Conservation (phyloP, 2,329 filamentous ascomycete species). For the Penicillium sp. region DNA sequence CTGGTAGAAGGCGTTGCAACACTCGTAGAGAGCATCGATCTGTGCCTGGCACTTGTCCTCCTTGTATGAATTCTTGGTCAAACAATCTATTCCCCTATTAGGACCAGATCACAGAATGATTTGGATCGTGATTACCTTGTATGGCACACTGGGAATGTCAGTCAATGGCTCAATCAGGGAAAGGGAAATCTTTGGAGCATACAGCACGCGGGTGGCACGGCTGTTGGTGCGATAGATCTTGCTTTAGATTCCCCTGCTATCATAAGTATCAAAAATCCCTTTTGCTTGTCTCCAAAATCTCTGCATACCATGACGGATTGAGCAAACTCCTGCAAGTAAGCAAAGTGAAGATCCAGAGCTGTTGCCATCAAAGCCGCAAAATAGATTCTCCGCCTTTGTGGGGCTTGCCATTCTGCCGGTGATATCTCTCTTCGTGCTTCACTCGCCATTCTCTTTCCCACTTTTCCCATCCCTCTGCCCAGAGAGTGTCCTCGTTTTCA, state of each 20-base stretch:
- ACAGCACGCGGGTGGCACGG: conserved; percentile 82
- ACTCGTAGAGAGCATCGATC: conserved; percentile 84
- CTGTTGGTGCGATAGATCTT: conserved; percentile 67
- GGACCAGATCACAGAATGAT: too few species aligned
- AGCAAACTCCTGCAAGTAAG: background rate
- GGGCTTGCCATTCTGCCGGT: conserved; percentile 25
- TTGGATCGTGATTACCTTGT: conserved; percentile 74
- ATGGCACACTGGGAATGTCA: conserved; percentile 65
- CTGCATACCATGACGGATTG: conserved; percentile 1
- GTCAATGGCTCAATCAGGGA: background rate
- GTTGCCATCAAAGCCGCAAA: conserved; percentile 24
- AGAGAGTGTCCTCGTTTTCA: background rate
- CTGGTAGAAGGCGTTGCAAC: conserved; percentile 83
- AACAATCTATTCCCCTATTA: conserved; percentile 57
- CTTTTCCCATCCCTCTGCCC: conserved; percentile 12
- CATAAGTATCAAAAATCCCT: too few species aligned
- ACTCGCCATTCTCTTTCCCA: conserved; percentile 9
- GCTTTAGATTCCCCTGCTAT: conserved; percentile 50
- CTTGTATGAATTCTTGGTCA: conserved; percentile 76
- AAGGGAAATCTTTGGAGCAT: conserved; percentile 34
- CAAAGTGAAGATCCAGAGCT: too few species aligned
- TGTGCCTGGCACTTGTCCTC: conserved; percentile 74
- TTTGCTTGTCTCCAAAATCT: background rate
- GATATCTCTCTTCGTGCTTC: conserved; percentile 23
- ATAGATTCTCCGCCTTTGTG: conserved; percentile 35